These are phyloP conservation scores for Saitozyma podzolica DNA, from an alignment of 768 basidiomycete species.

Conservation along the genomic window DNA sequence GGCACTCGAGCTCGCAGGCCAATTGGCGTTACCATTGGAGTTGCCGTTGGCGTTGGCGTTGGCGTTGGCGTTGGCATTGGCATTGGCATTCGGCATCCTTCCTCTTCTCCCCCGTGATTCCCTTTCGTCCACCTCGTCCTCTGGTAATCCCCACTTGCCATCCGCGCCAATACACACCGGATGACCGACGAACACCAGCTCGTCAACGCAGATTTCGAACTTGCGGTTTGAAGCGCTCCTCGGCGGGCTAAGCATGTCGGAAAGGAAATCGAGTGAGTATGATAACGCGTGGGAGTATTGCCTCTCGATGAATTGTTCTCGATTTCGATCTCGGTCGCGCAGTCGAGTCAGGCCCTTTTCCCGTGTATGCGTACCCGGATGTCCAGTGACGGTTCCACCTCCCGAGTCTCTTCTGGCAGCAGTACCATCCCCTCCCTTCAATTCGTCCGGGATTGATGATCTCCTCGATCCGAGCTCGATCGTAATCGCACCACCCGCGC, in stretches of 20 bases:
- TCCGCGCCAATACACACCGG: conserved; percentile 78
- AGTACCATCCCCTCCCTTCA: no score
- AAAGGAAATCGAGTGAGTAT: conserved; percentile 77
- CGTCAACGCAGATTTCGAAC: conserved; percentile 88
- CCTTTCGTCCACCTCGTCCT: conserved; percentile 35
- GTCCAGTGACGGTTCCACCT: no score
- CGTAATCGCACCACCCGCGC: no score
- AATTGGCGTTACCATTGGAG: not conserved
- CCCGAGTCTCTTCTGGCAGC: no score
- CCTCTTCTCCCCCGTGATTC: conserved; percentile 17
- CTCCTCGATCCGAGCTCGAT: no score
- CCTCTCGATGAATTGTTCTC: conserved; percentile 17
- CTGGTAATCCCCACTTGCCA: conserved; percentile 66
- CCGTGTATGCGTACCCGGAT: no score
- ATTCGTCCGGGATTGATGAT: no score
- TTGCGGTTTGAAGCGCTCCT: conserved; percentile 84
- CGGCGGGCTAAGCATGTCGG: conserved; percentile 74
- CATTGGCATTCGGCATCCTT: not conserved
- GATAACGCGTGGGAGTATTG: conserved; percentile 63
- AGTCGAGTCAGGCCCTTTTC: no score
- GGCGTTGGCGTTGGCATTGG: no score
- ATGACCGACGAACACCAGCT: conserved; percentile 89
- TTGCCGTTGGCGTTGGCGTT: not conserved
- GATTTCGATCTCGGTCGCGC: no score
- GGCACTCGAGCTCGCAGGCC: conserved; percentile 9